phyloP scores from a whole-genome alignment of 306 rosid genomes.

The Phaseolus lunatus region DNA sequence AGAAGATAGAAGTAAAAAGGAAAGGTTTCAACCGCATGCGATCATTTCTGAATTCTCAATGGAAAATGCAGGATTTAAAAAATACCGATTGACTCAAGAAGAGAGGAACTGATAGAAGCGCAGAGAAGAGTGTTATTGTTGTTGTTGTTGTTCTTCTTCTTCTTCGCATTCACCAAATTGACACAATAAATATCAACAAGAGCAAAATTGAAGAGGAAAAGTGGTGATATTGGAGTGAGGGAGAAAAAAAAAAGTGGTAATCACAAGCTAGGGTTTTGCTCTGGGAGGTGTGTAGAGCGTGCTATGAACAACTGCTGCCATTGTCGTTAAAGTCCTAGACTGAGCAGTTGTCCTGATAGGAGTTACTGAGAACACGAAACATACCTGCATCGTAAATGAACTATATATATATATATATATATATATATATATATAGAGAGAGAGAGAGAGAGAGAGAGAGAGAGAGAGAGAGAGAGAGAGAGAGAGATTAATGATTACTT shows the following conservation, averaged over 20 bases:
- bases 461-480: too few relatives aligned
- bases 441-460: too few relatives aligned
- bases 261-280: constrained; percentile 18
- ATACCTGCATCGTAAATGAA: too few relatives aligned
- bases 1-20: constrained; percentile 6
- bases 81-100: neutral
- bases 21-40: neutral
- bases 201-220: neutral
- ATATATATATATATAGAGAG: too few relatives aligned
- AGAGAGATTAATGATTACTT: too few relatives aligned
- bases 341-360: neutral
- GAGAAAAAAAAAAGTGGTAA: neutral
- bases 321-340: neutral
- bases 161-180: neutral
- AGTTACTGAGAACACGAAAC: constrained; percentile 7
- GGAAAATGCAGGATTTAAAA: constrained; percentile 5
- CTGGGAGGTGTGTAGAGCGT: neutral
- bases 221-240: neutral
- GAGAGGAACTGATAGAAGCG: neutral
- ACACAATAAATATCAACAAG: neutral
- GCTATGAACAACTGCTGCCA: neutral
- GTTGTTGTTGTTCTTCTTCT: neutral
- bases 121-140: neutral
- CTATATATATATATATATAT: too few relatives aligned
- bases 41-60: constrained; percentile 7